Base-by-base conservation (phyloP, 805 yeast genomes). In the Zygosaccharomyces siamensis region DNA sequence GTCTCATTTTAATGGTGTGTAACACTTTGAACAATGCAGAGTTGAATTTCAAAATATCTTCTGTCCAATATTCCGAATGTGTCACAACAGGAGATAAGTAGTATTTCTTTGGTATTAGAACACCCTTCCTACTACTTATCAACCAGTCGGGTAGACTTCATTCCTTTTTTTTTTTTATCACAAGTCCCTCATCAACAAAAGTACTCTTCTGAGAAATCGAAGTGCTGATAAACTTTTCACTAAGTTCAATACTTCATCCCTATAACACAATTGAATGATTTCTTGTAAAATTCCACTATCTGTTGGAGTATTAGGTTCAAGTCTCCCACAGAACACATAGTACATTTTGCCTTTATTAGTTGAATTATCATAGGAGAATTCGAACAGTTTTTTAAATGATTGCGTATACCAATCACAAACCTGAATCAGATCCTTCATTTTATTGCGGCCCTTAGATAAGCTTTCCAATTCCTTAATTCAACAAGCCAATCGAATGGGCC, bases 371-470 rank as follows among this genome's bases (percentile, higher is more conserved):
- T 52, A 49, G 18, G 56, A 50, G 4, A 89, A 67, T 10, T 74
- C 65, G n/a, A 84, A 80, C 55, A 89, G 75, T 62, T 89, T 92
- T 58, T 88, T 89, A 66, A 89, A 89, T 7, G 92, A 83, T 63
- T 88, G 93, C 1, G 90, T 90, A 64, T 89, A 89, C 96, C 97
- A 89, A 62, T 88, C 80, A 51, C 83, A 78, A 14, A 89, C 96
- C 54, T 81, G 76, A 45, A 78, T 71, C 43, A 90, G 87, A 2
- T 89, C 81, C 1, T 89, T 88, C 80, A 83, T 83, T 27, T 81
- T 73, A 56, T 75, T 77, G 47, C 89, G 73, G 0, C 88, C 89
- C 56, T 81, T 74, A 0, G 97, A 96, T 27, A 93, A 77, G 23
- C 78, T 77, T 37, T 89, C 95, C 50, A 89, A 72, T 60, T 89